These are phyloP conservation scores for Pelargonium cotyledonis DNA, from an alignment of 441 rosid species.

Conservation along the genomic window DNA sequence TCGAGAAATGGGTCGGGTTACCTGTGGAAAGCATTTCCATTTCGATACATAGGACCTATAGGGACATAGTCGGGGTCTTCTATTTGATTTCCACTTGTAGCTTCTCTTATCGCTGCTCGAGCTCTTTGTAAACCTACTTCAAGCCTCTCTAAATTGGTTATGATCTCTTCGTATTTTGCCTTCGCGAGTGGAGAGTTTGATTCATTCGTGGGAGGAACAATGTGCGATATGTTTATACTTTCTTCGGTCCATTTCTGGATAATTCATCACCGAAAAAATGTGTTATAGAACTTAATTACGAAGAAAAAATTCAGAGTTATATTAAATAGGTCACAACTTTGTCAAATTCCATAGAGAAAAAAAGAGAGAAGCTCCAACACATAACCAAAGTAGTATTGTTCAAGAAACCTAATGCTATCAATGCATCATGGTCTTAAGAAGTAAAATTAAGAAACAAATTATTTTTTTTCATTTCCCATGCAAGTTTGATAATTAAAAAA, in stretches of 20 bases:
- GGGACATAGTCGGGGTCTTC: constrained; percentile 60
- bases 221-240: not conserved
- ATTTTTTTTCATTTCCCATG: not conserved
- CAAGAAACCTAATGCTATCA: not conserved
- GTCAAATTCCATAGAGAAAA: too few relatives aligned
- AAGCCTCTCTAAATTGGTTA: constrained; percentile 36
- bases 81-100: constrained; percentile 36
- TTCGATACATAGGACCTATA: constrained; percentile 71
- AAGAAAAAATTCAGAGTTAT: too few relatives aligned
- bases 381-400: not conserved
- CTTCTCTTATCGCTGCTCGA: constrained; percentile 56
- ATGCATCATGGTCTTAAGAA: not conserved
- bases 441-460: not conserved
- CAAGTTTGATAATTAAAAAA: not conserved
- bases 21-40: constrained; percentile 81
- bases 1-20: constrained; percentile 11
- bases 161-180: constrained; percentile 10
- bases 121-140: constrained; percentile 55
- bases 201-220: not conserved
- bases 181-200: constrained; percentile 15
- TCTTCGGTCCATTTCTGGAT: constrained; percentile 24
- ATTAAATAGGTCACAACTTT: too few relatives aligned
- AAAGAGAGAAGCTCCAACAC: too few relatives aligned
- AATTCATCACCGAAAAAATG: too few relatives aligned
- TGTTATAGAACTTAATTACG: too few relatives aligned